Percentiles rank a stretch among this genome's conserved stretches.
Evolutionary conservation across 306 rosid species (phyloP).

Genomic region (Dicorynia guianensis): DNA sequence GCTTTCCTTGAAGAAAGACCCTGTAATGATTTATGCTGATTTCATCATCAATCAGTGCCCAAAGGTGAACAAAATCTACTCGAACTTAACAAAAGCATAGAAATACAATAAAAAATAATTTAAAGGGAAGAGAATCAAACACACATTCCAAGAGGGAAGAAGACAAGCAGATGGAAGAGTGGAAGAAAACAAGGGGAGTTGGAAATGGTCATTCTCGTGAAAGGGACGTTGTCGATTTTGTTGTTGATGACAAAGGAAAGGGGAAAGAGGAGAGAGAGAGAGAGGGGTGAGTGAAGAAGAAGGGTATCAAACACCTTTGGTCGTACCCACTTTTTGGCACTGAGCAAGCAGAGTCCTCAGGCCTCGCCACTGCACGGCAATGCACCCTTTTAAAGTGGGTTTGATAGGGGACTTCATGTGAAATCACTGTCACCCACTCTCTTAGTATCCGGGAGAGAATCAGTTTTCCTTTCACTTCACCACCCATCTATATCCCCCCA

Average conservation of each 20-base stretch:
- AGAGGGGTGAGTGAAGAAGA: conserved; percentile 7
- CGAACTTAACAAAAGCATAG: conserved; percentile 27
- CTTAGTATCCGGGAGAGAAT: conserved; percentile 19
- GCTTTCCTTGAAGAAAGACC: conserved; percentile 42
- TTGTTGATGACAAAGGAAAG: conserved; percentile 49
- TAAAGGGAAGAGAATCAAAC: conserved; percentile 56
- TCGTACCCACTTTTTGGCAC: conserved; percentile 40
- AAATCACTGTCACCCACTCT: conserved; percentile 64
- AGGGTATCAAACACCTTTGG: conserved; percentile 40
- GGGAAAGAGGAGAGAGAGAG: conserved; percentile 3
- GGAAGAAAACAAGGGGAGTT: conserved; percentile 68
- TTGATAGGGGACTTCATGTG: conserved; percentile 54
- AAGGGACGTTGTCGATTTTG: conserved; percentile 63
- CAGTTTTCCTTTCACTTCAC: conserved; percentile 49
- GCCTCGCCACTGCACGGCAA: neutral
- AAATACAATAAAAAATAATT: neutral
- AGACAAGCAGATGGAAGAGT: conserved; percentile 75
- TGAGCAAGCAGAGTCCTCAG: conserved; percentile 35
- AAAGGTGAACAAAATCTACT: conserved; percentile 53
- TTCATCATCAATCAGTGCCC: conserved; percentile 53
- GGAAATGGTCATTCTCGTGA: conserved; percentile 86
- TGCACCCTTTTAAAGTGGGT: conserved; percentile 34
- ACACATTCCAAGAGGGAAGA: conserved; percentile 75
- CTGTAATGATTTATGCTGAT: conserved; percentile 57
- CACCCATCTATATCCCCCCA: too few species aligned